These are phyloP conservation scores for Salix purpurea DNA, from an alignment of 345 rosid genomes.

Conservation along the genomic window DNA sequence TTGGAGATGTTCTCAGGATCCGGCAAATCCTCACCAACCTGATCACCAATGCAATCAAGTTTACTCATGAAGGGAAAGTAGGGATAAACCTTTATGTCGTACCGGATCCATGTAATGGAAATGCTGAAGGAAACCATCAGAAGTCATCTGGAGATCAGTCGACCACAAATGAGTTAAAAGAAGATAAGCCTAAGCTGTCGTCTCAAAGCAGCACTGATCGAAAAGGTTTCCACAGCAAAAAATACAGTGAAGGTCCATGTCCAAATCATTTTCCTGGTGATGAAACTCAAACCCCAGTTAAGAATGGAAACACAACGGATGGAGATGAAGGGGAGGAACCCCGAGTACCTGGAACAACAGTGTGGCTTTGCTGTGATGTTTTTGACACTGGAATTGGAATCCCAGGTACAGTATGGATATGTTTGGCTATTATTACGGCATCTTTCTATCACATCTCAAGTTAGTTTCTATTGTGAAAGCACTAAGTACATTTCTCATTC, in stretches of 20 bases:
- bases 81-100: conserved; percentile 72
- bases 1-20: conserved; percentile 93
- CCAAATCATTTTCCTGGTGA: conserved; percentile 15
- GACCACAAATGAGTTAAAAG: conserved; percentile 20
- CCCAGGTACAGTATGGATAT: conserved; percentile 48
- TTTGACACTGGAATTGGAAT: conserved; percentile 95
- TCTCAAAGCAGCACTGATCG: conserved; percentile 26
- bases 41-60: conserved; percentile 93
- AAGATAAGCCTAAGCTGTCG: conserved; percentile 23
- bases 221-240: conserved; percentile 18
- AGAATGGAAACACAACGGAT: conserved; percentile 23
- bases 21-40: conserved; percentile 94
- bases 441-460: not conserved
- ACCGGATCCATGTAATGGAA: conserved; percentile 54
- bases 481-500: conserved; percentile 16
- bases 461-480: not conserved
- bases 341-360: conserved; percentile 44
- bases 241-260: conserved; percentile 10
- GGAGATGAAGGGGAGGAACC: conserved; percentile 35
- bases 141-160: conserved; percentile 27
- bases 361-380: conserved; percentile 88
- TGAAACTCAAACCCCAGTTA: conserved; percentile 28
- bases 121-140: conserved; percentile 31
- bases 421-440: no score
- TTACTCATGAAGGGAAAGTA: conserved; percentile 89